Percentiles rank a stretch among this genome's conserved stretches.
phyloP scores from a whole-genome alignment of 768 basidiomycete species.

The Boletus rufocinnamomeus region DNA sequence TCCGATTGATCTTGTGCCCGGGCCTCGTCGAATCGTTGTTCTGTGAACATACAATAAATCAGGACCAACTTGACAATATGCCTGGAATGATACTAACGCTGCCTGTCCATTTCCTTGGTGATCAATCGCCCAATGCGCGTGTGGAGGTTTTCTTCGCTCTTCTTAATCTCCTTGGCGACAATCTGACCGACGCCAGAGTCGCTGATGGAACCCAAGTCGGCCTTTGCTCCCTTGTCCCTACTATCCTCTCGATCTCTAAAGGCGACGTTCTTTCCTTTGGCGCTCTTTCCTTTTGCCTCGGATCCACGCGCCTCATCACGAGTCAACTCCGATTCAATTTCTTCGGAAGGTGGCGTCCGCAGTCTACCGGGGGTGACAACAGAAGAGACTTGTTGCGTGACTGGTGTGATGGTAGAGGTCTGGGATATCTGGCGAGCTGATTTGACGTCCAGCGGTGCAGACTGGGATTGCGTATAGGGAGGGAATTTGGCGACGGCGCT shows the following conservation, averaged over 20 bases:
- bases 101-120: constrained; percentile 87
- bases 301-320: constrained; percentile 57
- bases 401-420: constrained; percentile 25
- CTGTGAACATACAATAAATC: constrained; percentile 40
- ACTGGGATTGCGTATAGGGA: constrained; percentile 38
- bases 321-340: constrained; percentile 63
- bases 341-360: constrained; percentile 75
- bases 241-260: constrained; percentile 62
- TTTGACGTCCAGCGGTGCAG: constrained; percentile 28
- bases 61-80: constrained; percentile 5
- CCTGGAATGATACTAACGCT: constrained; percentile 55
- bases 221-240: constrained; percentile 33
- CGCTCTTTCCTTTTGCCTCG: constrained; percentile 53
- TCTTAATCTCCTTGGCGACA: constrained; percentile 75
- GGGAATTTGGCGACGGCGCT: constrained; percentile 66
- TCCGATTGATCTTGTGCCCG: constrained; percentile 76
- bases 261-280: constrained; percentile 57
- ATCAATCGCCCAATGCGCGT: constrained; percentile 76
- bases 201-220: constrained; percentile 37
- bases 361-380: constrained; percentile 44
- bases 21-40: constrained; percentile 82
- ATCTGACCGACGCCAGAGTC: constrained; percentile 60
- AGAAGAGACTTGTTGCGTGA: constrained; percentile 17
- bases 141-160: constrained; percentile 80
- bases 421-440: constrained; percentile 30